Conservation (phyloP, 768 basidiomycete species). For the Kwoniella sp. region DNA sequence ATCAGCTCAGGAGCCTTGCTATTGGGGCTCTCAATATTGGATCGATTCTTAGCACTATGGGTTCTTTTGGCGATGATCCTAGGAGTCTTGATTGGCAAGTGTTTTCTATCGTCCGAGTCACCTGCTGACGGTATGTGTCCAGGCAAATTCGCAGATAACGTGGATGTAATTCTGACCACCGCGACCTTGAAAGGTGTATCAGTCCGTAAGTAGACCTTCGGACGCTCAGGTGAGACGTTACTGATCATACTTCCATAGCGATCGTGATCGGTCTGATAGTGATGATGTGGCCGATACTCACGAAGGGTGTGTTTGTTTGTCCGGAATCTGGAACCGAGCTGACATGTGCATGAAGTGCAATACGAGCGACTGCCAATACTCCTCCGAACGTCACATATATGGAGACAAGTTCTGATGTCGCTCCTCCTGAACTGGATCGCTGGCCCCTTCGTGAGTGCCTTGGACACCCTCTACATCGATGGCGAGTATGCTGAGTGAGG, state of each 20-base stretch:
- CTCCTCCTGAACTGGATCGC: conserved; percentile 77
- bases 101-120: no score
- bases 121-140: conserved; percentile 23
- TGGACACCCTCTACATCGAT: background rate
- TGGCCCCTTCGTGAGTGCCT: conserved; percentile 63
- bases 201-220: conserved; percentile 65
- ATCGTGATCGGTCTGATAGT: conserved; percentile 78
- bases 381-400: conserved; percentile 63
- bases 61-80: conserved; percentile 74
- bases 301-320: conserved; percentile 60
- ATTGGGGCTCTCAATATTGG: conserved; percentile 56
- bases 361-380: conserved; percentile 70
- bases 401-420: conserved; percentile 71
- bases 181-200: conserved; percentile 71
- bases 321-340: background rate
- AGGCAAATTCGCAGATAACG: conserved; percentile 58
- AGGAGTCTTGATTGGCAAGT: conserved; percentile 75
- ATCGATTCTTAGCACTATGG: conserved; percentile 67
- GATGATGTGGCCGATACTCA: conserved; percentile 81
- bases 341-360: conserved; percentile 59
- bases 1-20: background rate
- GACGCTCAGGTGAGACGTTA: background rate
- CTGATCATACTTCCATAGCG: conserved; percentile 58
- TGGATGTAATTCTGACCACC: conserved; percentile 67
- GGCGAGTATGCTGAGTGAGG: background rate